These are phyloP conservation scores for Mycena metata DNA, from an alignment of 768 basidiomycete species.

Conservation along the genomic window DNA sequence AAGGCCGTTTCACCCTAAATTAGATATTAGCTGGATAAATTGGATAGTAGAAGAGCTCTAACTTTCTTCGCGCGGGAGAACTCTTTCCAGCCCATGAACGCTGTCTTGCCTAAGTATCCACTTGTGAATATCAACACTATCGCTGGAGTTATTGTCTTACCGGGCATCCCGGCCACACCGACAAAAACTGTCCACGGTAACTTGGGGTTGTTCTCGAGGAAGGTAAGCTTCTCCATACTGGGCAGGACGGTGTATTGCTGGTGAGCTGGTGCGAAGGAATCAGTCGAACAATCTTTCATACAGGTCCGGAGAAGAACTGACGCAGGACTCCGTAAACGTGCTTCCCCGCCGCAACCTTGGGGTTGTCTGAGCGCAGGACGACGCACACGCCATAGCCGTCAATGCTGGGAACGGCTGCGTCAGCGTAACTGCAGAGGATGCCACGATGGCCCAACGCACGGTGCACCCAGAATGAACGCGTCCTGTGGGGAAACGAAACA, in stretches of 20 bases:
- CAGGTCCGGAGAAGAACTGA: constrained; percentile 7
- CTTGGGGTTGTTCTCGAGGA: constrained; percentile 12
- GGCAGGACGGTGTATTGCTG: constrained; percentile 20
- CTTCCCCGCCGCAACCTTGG: constrained; percentile 51
- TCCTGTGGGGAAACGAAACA: neutral
- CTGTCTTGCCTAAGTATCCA: constrained; percentile 43
- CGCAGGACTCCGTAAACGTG: constrained; percentile 57
- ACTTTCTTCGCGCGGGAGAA: constrained; percentile 38
- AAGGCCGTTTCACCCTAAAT: constrained; percentile 23
- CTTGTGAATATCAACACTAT: too few relatives aligned
- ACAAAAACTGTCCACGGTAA: constrained; percentile 50
- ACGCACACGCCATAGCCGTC: constrained; percentile 56
- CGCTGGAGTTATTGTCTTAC: constrained; percentile 42
- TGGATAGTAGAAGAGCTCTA: neutral
- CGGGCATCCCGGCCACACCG: constrained; percentile 69
- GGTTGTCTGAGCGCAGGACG: constrained; percentile 58
- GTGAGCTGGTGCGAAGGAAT: constrained; percentile 22
- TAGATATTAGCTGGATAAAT: too few relatives aligned
- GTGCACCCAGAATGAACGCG: constrained; percentile 50
- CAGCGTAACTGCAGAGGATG: neutral
- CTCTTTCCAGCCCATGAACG: constrained; percentile 45
- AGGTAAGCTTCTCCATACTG: neutral
- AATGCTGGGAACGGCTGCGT: constrained; percentile 37
- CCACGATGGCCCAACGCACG: constrained; percentile 50
- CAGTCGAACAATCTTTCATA: too few relatives aligned